A percentile compares a stretch with the other conserved stretches of the same genome.
Evolutionary conservation across 768 basidiomycete species (phyloP).

Genomic region (Pulveroboletus ravenelii): DNA sequence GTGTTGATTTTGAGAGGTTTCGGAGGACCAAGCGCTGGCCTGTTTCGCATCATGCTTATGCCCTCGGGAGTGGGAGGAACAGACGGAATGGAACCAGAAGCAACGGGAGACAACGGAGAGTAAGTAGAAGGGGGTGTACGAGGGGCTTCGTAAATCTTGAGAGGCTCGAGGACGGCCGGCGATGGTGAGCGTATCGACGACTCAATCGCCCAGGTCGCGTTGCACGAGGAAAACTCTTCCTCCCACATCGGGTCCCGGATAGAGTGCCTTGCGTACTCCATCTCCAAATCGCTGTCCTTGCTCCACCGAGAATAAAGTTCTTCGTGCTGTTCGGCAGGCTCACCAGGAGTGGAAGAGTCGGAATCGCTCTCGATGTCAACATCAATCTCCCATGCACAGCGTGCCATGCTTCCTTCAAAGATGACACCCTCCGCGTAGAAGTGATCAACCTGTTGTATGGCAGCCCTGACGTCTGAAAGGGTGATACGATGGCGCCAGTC

Average conservation of each 20-base stretch:
- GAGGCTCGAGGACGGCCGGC: conserved; percentile 32
- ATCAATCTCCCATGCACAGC: conserved; percentile 73
- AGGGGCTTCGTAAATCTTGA: conserved; percentile 43
- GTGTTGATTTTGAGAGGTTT: conserved; percentile 61
- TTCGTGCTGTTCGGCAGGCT: conserved; percentile 35
- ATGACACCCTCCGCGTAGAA: conserved; percentile 75
- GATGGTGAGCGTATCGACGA: conserved; percentile 47
- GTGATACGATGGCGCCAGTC: conserved; percentile 56
- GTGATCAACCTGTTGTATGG: conserved; percentile 50
- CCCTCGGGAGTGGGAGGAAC: conserved; percentile 57
- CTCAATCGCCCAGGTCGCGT: conserved; percentile 53
- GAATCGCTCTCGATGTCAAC: conserved; percentile 61
- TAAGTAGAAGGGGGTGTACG: conserved; percentile 50
- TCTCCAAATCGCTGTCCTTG: conserved; percentile 40
- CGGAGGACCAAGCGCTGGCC: conserved; percentile 31
- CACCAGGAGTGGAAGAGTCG: conserved; percentile 48
- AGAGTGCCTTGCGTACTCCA: conserved; percentile 30
- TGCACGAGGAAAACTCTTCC: conserved; percentile 40
- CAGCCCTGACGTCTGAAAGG: conserved; percentile 46
- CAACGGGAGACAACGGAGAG: conserved; percentile 42
- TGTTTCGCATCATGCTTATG: conserved; percentile 38
- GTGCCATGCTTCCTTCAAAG: conserved; percentile 77
- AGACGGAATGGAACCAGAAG: conserved; percentile 39
- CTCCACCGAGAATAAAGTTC: conserved; percentile 56
- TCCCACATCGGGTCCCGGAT: conserved; percentile 29